These are phyloP conservation scores for Lotmaria passim DNA, from an alignment of 208 protist species.

Conservation along the genomic window DNA sequence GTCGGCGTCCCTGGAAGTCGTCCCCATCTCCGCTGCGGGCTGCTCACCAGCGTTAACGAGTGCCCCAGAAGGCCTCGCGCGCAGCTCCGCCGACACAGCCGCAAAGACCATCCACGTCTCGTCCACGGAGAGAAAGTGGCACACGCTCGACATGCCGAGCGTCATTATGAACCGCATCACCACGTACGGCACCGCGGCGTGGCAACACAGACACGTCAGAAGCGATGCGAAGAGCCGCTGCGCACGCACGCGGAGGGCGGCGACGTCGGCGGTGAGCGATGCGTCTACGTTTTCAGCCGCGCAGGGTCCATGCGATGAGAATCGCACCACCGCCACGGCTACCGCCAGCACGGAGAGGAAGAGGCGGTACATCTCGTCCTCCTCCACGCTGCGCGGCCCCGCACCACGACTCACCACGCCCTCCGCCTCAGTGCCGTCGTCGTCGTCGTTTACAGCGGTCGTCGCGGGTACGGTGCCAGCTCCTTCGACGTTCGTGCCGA, in stretches of 20 bases:
- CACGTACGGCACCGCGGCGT: constrained; percentile 22
- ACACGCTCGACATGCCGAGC: constrained; percentile 1
- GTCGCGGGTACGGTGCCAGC: too few relatives aligned
- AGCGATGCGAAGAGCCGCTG: constrained; percentile 13
- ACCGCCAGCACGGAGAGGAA: constrained; percentile 27
- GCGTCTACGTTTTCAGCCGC: neutral
- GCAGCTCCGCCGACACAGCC: constrained; percentile 5
- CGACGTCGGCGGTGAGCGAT: neutral
- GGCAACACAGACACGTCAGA: constrained; percentile 23
- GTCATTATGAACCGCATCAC: constrained; percentile 18
- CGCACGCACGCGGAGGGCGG: constrained; percentile 14
- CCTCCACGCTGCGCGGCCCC: constrained; percentile 4
- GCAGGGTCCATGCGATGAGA: neutral
- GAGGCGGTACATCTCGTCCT: constrained; percentile 27
- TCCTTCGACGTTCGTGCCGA: neutral
- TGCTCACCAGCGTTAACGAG: neutral
- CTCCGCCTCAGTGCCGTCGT: neutral
- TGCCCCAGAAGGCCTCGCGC: too few relatives aligned
- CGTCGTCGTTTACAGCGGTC: neutral
- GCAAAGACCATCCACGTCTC: constrained; percentile 27
- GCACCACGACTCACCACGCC: neutral
- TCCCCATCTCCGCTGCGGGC: neutral
- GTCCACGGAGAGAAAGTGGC: constrained; percentile 4
- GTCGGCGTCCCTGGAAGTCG: neutral
- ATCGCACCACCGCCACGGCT: constrained; percentile 15